Evolutionary conservation across 78 protist genomes (phyloP), one percentile per base, ranked within the genome.

Genomic region (Anaeramoeba ignava): DNA sequence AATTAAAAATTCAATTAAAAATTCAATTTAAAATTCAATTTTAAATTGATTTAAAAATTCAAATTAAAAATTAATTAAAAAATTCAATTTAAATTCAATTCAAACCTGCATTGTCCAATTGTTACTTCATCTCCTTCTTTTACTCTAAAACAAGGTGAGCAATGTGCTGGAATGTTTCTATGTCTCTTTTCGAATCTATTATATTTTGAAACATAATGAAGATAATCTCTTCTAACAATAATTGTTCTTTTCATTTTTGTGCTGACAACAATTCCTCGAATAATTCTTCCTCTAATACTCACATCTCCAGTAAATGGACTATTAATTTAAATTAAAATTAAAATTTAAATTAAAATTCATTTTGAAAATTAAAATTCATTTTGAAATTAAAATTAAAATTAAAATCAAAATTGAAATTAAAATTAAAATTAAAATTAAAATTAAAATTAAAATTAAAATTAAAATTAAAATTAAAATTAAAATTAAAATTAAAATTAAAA

Each of bases 111-210:
- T 92, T 96, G 96, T 80, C 99, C 99, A 33, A 95, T 88, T 81
- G 90, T 90, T 68, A 94, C 96, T 27, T 38, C 0, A 68, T 96
- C 97, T 78, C 99, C 99, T 23, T 87, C 95, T 79, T 91, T 83
- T 84, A 93, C 82, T 37, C 54, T 73, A 96, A 97, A 97, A 84
- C 91, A 84, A 67, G 99, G 99, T 3, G 98, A 94, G 86, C 42
- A 33, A 94, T 98, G 99, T 1, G 94, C 99, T 17, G 99, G 42
- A 81, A 95, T 84, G 95, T 94, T 97, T 54, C 81, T 87, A 97
- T 98, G 99, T 82, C 99, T 91, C 97, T 96, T 97, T 93, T 97
- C 99, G 90, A 89, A 98, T 2, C 99, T 90, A 93, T 96, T 93
- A 98, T 96, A 98, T 96, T 96, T 96, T 83, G 42, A 68, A 3